Evolutionary conservation across 2,329 filamentous ascomycete species (phyloP).

Genomic region (Celoporthe dispersa): DNA sequence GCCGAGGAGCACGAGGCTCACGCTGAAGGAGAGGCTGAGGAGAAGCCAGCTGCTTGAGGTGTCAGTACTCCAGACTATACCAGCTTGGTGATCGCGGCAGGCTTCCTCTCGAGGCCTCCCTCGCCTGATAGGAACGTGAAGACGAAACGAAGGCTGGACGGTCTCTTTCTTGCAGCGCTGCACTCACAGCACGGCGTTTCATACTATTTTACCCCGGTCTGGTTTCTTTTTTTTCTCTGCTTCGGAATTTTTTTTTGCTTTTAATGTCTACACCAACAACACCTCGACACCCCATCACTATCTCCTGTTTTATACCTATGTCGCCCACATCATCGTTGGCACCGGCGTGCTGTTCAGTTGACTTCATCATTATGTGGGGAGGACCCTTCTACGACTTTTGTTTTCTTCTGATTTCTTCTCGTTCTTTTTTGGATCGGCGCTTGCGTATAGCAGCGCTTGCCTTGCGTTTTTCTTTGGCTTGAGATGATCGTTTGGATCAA

Average conservation of each 20-base stretch:
- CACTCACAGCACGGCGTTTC: conserved; percentile 9
- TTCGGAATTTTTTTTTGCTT: conserved; percentile 16
- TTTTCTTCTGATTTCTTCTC: not conserved
- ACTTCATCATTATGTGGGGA: not conserved
- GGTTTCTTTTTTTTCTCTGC: not conserved
- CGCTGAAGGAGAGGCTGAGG: conserved; percentile 16
- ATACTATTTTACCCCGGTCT: not conserved
- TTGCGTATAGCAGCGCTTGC: conserved; percentile 22
- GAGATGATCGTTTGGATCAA: not conserved
- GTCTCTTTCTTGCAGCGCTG: conserved; percentile 4
- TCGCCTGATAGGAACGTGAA: not conserved
- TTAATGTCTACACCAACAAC: conserved; percentile 17
- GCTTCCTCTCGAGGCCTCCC: not conserved
- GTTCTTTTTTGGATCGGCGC: conserved; percentile 3
- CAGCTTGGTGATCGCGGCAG: not conserved
- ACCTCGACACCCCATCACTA: conserved; percentile 13
- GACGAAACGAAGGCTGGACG: not conserved
- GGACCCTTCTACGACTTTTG: not conserved
- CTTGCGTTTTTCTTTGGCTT: not conserved
- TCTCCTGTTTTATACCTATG: conserved; percentile 9
- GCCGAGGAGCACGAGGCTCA: conserved; percentile 17
- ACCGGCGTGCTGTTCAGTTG: conserved; percentile 14
- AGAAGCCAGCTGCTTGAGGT: conserved; percentile 18
- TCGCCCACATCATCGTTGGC: conserved; percentile 15
- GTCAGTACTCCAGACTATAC: not conserved